These are phyloP conservation scores for Penicillium soppii DNA, from an alignment of 495 filamentous ascomycete species.

Conservation along the genomic window DNA sequence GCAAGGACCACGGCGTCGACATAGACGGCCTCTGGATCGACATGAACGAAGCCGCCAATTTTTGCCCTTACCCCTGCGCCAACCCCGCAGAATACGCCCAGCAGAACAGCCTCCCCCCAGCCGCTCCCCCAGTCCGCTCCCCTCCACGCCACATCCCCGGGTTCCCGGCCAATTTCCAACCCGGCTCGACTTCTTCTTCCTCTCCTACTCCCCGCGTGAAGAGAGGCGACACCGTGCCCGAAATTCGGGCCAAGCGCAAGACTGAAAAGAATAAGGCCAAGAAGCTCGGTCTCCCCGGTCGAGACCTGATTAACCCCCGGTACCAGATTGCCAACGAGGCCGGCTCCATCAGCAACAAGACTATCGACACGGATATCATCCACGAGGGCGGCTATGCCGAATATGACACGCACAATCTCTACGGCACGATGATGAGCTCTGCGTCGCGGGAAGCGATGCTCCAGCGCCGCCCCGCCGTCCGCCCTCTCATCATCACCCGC, in stretches of 20 bases:
- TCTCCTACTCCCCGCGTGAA: slow-evolving; percentile 2
- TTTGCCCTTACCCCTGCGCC: slow-evolving; percentile 72
- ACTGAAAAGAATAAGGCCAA: slow-evolving; percentile 14
- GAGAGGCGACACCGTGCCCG: background rate
- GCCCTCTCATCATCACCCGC: slow-evolving; percentile 80
- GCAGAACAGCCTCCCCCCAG: slow-evolving; percentile 62
- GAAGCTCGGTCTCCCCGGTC: slow-evolving; percentile 56
- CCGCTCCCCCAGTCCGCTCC: slow-evolving; percentile 59
- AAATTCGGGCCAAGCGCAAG: background rate
- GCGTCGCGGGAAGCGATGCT: slow-evolving; percentile 68
- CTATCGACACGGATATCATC: slow-evolving; percentile 70
- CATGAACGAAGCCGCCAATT: slow-evolving; percentile 75
- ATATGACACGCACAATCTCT: slow-evolving; percentile 86
- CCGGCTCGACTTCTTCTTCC: slow-evolving; percentile 30
- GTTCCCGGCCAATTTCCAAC: slow-evolving; percentile 71
- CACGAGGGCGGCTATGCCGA: slow-evolving; percentile 67
- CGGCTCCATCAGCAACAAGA: slow-evolving; percentile 68
- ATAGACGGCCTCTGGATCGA: slow-evolving; percentile 90
- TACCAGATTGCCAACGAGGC: slow-evolving; percentile 76
- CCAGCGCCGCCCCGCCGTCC: slow-evolving; percentile 59
- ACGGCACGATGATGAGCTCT: slow-evolving; percentile 82
- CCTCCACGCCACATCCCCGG: slow-evolving; percentile 65
- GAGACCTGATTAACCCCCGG: slow-evolving; percentile 68
- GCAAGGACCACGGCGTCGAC: slow-evolving; percentile 62
- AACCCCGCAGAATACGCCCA: slow-evolving; percentile 55